A percentile compares a stretch with the other conserved stretches of the same genome.
These are phyloP conservation scores for Fusarium mexicanum DNA, from an alignment of 2,329 filamentous ascomycete species.

Conservation along the genomic window DNA sequence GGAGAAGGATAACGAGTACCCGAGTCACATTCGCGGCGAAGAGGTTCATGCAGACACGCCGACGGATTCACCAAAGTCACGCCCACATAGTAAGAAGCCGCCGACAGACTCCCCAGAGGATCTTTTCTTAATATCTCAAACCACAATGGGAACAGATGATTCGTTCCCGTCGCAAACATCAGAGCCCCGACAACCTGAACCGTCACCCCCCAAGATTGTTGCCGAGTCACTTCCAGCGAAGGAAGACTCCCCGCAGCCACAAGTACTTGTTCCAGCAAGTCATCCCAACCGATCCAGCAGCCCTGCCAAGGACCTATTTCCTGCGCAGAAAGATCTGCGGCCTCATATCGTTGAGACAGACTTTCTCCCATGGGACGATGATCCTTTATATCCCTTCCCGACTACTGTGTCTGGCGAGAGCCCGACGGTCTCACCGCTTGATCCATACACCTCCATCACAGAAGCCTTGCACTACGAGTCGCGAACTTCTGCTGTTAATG, in stretches of 20 bases:
- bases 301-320: slow-evolving; percentile 39
- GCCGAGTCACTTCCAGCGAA: slow-evolving; percentile 1
- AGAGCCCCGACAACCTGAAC: slow-evolving; percentile 41
- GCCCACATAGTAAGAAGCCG: neutral
- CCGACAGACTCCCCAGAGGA: slow-evolving; percentile 50
- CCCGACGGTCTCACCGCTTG: slow-evolving; percentile 53
- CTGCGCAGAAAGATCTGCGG: slow-evolving; percentile 51
- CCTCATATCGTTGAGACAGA: slow-evolving; percentile 64
- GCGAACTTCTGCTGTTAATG: slow-evolving; percentile 65
- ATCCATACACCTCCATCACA: slow-evolving; percentile 64
- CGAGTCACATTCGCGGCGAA: slow-evolving; percentile 57
- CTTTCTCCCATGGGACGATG: slow-evolving; percentile 67
- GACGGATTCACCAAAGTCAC: slow-evolving; percentile 7
- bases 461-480: slow-evolving; percentile 66
- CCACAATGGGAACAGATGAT: slow-evolving; percentile 52
- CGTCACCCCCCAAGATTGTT: slow-evolving; percentile 15
- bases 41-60: slow-evolving; percentile 44
- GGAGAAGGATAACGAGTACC: slow-evolving; percentile 51
- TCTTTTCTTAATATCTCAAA: slow-evolving; percentile 58
- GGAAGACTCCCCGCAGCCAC: slow-evolving; percentile 9
- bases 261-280: slow-evolving; percentile 26
- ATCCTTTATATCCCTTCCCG: slow-evolving; percentile 65
- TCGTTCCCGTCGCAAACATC: slow-evolving; percentile 46
- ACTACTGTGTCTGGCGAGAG: slow-evolving; percentile 20
- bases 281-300: slow-evolving; percentile 34